Base-by-base conservation (phyloP, 2,329 filamentous ascomycete species). In the Hypomyces perniciosus region DNA sequence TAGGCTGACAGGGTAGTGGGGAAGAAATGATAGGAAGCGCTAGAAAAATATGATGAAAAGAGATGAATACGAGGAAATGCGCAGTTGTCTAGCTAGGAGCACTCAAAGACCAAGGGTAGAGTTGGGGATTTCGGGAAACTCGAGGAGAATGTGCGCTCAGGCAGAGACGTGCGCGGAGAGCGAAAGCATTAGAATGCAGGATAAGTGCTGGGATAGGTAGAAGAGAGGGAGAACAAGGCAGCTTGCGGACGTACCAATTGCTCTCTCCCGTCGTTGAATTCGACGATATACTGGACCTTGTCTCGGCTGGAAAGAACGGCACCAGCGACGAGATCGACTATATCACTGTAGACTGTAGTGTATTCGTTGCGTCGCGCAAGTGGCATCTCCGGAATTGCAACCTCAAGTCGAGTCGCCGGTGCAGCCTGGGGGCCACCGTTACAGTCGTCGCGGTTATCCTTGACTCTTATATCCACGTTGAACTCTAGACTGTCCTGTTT, bases 181-280 rank as follows among this genome's bases (percentile, higher is more conserved):
- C 20, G 20, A 20, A 20, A 20, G 20, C 20, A 20, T 20, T 20
- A 20, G 35, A 9, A n/a, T 38, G 9, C n/a, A 5, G 35, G 35
- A 6, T 6, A 6, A 38, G 12, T 8, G 33, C 33, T 35, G 33
- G 33, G 33, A 12, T 20, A 42, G 39, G 8, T 42, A 28, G n/a
- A 31, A 41, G n/a, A 43, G n/a, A 28, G 30, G 10, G 45, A 28
- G 39, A 33, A 46, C 44, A 35, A 38, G 52, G 30, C n/a, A 44
- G 43, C 26, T 45, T 26, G 29, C 45, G 38, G 31, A 71, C 74
- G 68, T 67, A 78, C 76, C 57, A 68, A 52, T 48, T 75, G 67
- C 54, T 70, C 57, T 45, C 68, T 66, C 27, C 74, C 75, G 56
- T 78, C 75, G 30, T 69, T 68, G 44, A 76, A 77, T 52, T 76